phyloP scores from a whole-genome alignment of 2,329 filamentous ascomycete genomes.

The Aotearoamyces nothofagi region DNA sequence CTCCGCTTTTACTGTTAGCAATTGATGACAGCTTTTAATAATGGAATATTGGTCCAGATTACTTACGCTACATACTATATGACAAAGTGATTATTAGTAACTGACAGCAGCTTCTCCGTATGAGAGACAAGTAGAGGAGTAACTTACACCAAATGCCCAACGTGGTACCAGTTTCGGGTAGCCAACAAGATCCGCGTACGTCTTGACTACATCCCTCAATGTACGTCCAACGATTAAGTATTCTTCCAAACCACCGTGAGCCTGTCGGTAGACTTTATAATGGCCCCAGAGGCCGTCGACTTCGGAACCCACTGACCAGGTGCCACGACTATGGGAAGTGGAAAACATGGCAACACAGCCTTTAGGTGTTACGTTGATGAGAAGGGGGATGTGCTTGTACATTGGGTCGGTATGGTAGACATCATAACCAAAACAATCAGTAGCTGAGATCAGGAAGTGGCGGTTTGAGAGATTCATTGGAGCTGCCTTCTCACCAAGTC shows the following conservation, averaged over 20 bases:
- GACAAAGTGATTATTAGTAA: no score
- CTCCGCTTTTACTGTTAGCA: no score
- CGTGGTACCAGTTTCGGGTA: conserved; percentile 53
- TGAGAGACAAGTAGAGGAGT: no score
- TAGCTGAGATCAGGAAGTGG: conserved; percentile 50
- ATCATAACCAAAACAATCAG: conserved; percentile 62
- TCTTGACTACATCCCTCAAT: conserved; percentile 46
- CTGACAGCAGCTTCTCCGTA: no score
- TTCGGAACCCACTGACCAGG: conserved; percentile 53
- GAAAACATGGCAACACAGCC: conserved; percentile 56
- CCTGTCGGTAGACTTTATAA: conserved; percentile 61
- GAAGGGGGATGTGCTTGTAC: conserved; percentile 61
- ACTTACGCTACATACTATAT: no score
- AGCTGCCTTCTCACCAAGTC: conserved; percentile 56
- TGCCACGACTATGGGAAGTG: conserved; percentile 45
- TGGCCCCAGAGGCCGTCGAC: conserved; percentile 64
- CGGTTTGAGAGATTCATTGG: conserved; percentile 58
- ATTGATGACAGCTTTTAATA: no score
- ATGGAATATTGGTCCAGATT: no score
- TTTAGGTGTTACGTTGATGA: conserved; percentile 50
- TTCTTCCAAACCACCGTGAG: conserved; percentile 56
- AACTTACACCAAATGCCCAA: conserved; percentile 63
- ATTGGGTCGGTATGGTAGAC: conserved; percentile 55
- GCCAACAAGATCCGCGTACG: conserved; percentile 53
- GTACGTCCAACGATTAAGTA: conserved; percentile 54